A percentile compares a stretch with the other conserved stretches of the same genome.
Conservation (phyloP, 1,139 yeast species). For the Geotrichum histeridarum region DNA sequence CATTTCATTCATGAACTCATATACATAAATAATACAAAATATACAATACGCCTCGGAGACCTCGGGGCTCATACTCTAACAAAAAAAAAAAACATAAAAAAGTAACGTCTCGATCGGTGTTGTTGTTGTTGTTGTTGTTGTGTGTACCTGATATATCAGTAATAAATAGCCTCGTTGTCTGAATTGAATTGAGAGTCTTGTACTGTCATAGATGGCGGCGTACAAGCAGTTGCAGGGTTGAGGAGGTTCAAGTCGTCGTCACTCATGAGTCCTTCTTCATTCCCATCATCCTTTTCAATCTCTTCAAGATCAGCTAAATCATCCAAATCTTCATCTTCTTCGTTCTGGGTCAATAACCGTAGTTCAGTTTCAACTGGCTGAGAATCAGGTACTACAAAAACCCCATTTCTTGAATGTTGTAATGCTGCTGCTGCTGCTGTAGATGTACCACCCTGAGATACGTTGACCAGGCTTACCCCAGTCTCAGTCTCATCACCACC, state of each 20-base stretch:
- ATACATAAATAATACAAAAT: too few relatives aligned
- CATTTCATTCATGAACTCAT: too few relatives aligned
- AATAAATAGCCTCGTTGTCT: background rate
- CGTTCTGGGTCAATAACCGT: background rate
- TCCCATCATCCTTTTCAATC: background rate
- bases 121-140: too few relatives aligned
- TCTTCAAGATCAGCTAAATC: background rate
- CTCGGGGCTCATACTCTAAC: too few relatives aligned
- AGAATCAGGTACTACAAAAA: constrained; percentile 7
- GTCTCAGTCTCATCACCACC: background rate
- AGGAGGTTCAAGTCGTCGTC: background rate
- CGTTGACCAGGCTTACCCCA: background rate
- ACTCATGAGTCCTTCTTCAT: background rate
- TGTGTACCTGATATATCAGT: background rate
- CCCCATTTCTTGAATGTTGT: background rate
- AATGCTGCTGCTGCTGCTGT: background rate
- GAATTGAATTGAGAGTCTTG: constrained; percentile 5
- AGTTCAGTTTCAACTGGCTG: constrained; percentile 12
- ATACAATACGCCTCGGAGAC: too few relatives aligned
- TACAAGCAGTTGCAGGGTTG: too few relatives aligned
- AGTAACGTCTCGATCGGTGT: too few relatives aligned
- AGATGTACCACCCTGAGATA: background rate
- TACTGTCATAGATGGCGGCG: background rate
- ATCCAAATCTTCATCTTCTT: background rate
- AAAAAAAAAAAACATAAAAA: too few relatives aligned